Evolutionary conservation across 345 rosid genomes (phyloP).

Genomic region (Eucalyptus cloeziana): DNA sequence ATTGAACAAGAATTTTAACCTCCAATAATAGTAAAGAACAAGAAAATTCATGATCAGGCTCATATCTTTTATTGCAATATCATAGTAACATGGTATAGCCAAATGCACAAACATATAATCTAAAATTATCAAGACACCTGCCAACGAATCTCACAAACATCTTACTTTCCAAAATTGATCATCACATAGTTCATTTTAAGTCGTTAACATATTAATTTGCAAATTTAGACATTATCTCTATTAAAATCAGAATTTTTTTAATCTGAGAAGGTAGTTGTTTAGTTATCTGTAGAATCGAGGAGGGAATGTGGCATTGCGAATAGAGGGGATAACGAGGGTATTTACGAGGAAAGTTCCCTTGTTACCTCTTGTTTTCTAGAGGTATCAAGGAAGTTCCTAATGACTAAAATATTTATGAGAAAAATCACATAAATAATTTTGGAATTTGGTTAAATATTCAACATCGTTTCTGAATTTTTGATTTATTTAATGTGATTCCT

Average conservation of each 20-base stretch:
- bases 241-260: background rate
- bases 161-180: background rate
- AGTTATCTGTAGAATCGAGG: background rate
- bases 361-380: background rate
- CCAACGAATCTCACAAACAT: background rate
- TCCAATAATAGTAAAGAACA: background rate
- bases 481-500: background rate
- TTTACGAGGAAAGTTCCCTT: background rate
- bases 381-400: background rate
- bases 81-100: background rate
- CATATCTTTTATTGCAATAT: background rate
- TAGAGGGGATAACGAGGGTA: background rate
- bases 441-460: background rate
- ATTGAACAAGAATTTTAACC: background rate
- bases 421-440: background rate
- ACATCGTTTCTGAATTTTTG: accelerated
- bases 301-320: background rate
- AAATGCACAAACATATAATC: background rate
- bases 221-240: background rate
- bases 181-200: background rate
- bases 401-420: background rate
- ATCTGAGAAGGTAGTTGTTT: background rate
- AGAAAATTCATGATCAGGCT: background rate
- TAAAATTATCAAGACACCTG: background rate
- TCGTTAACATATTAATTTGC: background rate